Evolutionary conservation across 2,329 filamentous ascomycete genomes (phyloP), one percentile per base, ranked within the genome.

Genomic region (Diaporthe ilicicola): DNA sequence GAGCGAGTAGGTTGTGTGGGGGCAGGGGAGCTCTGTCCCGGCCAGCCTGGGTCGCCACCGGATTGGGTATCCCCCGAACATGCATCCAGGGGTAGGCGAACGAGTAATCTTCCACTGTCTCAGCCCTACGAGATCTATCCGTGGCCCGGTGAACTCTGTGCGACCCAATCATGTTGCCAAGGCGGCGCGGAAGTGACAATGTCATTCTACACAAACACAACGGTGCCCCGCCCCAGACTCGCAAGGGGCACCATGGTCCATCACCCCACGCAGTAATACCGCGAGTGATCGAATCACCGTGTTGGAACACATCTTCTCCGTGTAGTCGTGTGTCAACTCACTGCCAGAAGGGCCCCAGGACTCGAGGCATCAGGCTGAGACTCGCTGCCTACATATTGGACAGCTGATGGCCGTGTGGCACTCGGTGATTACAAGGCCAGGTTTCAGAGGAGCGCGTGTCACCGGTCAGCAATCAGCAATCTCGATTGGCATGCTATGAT

Each of bases 81-180:
- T n/a, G 42, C 48, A 46, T 22, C 29, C 39, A 48, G 24, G 61
- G 61, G 46, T 56, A 51, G 62, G 13, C 22, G 50, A 39, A 19
- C 22, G 34, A 54, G 48, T 37, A 53, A 53, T 53, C 46, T 55
- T 46, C 42, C 12, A 55, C 10, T 44, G 54, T 55, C 50, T 71
- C 70, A 71, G 65, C 70, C 69, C 62, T 71, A 71, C 34, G 37
- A 71, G 46, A 39, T 56, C 66, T 44, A 48, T 34, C 34, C 56
- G 48, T n/a, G 17, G 9, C 50, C 32, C 24, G 50, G 56, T 37
- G 32, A 56, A 39, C 27, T 44, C n/a, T 34, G 34, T 12, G 48
- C 64, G 39, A 61, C 22, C 50, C 65, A 55, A 67, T 48, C 27
- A 67, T 29, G 24, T 51, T 10, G 32, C 53, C n/a, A 17, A 17